Evolutionary conservation across 495 filamentous ascomycete species (phyloP).

Genomic region (Trichocladium antarcticum): DNA sequence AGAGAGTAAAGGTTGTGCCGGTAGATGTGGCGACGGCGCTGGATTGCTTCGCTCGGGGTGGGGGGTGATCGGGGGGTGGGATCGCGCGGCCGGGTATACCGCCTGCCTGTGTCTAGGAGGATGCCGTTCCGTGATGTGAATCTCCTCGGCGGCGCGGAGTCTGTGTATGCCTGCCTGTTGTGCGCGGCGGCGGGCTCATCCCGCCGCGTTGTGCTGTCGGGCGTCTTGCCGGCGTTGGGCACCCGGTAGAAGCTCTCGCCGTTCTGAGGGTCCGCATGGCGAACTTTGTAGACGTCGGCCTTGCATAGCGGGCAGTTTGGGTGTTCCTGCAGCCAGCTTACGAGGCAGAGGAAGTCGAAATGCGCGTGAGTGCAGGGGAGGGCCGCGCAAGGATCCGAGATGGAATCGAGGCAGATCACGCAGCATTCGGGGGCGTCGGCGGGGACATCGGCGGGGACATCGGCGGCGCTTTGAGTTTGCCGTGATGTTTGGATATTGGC

Average conservation of each 20-base stretch:
- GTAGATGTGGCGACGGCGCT: conserved; percentile 65
- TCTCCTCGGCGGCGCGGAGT: background rate
- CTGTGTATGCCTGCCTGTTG: background rate
- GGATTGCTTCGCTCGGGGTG: conserved; percentile 45
- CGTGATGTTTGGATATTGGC: conserved; percentile 31
- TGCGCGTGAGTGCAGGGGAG: conserved; percentile 66
- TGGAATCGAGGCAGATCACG: conserved; percentile 63
- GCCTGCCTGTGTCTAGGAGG: background rate
- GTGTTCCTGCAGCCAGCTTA: conserved; percentile 70
- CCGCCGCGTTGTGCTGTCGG: background rate
- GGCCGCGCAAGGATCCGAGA: conserved; percentile 60
- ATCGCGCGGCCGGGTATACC: conserved; percentile 11
- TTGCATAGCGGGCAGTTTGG: conserved; percentile 74
- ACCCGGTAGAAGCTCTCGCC: conserved; percentile 37
- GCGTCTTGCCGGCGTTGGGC: conserved; percentile 13
- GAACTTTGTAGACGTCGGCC: conserved; percentile 51
- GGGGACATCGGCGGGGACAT: too few relatives aligned
- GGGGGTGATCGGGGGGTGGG: conserved; percentile 13
- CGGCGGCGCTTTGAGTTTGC: background rate
- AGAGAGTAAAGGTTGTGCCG: conserved; percentile 63
- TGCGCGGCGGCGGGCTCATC: background rate
- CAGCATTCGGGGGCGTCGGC: conserved; percentile 33
- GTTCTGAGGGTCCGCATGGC: conserved; percentile 51
- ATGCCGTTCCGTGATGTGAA: background rate
- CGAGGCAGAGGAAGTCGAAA: conserved; percentile 76